Percentiles rank a stretch among this genome's conserved stretches.
phyloP scores from a whole-genome alignment of 768 basidiomycete species.

The Pulveroboletus sp. region DNA sequence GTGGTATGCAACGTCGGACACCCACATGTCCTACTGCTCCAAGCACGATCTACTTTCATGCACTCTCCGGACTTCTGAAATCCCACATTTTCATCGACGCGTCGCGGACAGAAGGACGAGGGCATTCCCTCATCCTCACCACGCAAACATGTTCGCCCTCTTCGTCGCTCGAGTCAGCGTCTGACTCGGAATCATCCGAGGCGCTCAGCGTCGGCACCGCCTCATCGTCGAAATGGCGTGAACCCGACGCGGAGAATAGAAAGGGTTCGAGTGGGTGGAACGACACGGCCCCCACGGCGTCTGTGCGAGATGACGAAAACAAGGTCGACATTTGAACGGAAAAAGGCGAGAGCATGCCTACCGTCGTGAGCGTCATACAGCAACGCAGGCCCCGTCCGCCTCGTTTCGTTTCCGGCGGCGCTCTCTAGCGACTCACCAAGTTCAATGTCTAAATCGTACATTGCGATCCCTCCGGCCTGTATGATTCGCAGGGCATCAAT shows the following conservation, averaged over 20 bases:
- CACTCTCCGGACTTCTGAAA: no score
- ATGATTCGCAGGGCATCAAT: neutral
- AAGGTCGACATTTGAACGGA: neutral
- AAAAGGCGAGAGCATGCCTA: constrained; percentile 27
- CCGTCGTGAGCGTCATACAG: constrained; percentile 56
- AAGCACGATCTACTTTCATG: no score
- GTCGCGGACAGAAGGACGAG: constrained; percentile 21
- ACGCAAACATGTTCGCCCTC: neutral
- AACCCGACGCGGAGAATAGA: constrained; percentile 69
- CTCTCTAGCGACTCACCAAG: constrained; percentile 1
- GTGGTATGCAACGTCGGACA: no score
- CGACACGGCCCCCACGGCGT: constrained; percentile 66
- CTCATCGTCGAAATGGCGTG: constrained; percentile 61
- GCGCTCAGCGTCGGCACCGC: neutral
- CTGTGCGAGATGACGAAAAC: constrained; percentile 34
- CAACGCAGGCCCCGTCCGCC: constrained; percentile 28
- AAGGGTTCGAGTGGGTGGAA: constrained; percentile 65
- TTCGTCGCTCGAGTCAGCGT: constrained; percentile 14
- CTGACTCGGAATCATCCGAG: constrained; percentile 12
- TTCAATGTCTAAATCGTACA: constrained; percentile 50
- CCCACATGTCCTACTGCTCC: no score
- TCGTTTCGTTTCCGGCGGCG: neutral
- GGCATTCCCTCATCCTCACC: constrained; percentile 10
- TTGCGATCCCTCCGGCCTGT: constrained; percentile 56
- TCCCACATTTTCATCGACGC: constrained; percentile 29